Base-by-base conservation (phyloP, 345 rosid species). In the Acer saccharum region DNA sequence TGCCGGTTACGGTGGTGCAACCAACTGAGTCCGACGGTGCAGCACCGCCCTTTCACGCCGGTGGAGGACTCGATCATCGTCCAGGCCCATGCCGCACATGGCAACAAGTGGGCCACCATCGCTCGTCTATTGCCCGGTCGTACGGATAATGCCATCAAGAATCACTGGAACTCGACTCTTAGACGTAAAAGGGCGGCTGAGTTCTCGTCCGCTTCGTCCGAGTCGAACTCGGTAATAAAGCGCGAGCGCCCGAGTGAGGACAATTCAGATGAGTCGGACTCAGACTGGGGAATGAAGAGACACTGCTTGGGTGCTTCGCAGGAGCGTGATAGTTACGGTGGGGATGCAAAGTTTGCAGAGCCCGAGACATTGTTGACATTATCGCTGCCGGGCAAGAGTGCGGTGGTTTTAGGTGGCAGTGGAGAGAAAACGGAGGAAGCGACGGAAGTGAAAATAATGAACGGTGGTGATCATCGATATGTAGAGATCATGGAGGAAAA, bases 1-100 rank as follows among this genome's bases (percentile, higher is more conserved):
- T 91, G 93, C 80, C 79, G 93, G 10, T 81, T 91, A 3, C 78
- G 95, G 1, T 89, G 95, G 95, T 91, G 95, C 75, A 88, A 91
- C 75, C 95, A 91, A 86, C 93, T 91, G 62, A 80, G 90, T 29
- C 92, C 93, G 9, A 63, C 80, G 39, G 90, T 88, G 39, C 95
- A 88, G 77, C 95, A 91, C 82, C 92, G 89, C 0, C 90, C 92
- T 1, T 89, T 89, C 46, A 84, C 88, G 18, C 89, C 91, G 0
- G 78, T 84, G 0, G 95, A 89, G 85, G 95, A 91, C 55, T 83
- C 84, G 4, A 35, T 74, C 69, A 89, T 88, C 25, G 73, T 87
- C 55, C 86, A 77, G 63, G 92, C 89, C 2, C 92, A 91, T 52
- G 80, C 78, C 25, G n/a, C 80, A 27, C 93, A 88, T 43, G 93